phyloP scores from a whole-genome alignment of 2,329 filamentous ascomycete species.

The Pyrenophora seminiperda region DNA sequence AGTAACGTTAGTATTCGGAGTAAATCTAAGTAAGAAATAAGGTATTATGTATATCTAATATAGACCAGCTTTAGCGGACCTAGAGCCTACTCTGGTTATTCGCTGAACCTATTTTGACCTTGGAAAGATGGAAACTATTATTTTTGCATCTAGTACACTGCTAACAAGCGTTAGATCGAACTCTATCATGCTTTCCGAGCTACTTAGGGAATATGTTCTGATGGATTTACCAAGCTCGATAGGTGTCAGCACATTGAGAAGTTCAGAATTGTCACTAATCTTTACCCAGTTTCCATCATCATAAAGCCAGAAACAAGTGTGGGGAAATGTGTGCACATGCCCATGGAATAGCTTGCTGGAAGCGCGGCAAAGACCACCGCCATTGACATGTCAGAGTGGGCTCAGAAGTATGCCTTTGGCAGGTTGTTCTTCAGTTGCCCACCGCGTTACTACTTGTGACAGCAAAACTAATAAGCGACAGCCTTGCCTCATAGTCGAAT shows the following conservation, averaged over 20 bases:
- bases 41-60: no score
- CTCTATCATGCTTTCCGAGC: constrained; percentile 10
- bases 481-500: constrained; percentile 12
- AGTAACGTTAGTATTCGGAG: no score
- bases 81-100: constrained; percentile 6
- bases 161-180: constrained; percentile 3
- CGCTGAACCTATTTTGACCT: constrained; percentile 3
- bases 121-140: constrained; percentile 1
- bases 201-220: constrained; percentile 4
- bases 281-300: constrained; percentile 14
- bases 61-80: no score
- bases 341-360: background rate
- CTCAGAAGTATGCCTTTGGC: constrained; percentile 10
- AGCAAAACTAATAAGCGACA: constrained; percentile 51
- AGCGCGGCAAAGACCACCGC: background rate
- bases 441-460: constrained; percentile 45
- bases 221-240: constrained; percentile 8
- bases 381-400: constrained; percentile 2
- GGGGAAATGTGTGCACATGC: background rate
- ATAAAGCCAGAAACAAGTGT: constrained; percentile 1
- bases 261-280: constrained; percentile 8
- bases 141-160: no score
- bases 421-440: constrained; percentile 12
- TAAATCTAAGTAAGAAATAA: no score
- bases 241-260: constrained; percentile 6